Percentiles rank a stretch among this genome's conserved stretches.
Conservation (phyloP, 805 yeast genomes). For the Schwanniomyces yamadae region DNA sequence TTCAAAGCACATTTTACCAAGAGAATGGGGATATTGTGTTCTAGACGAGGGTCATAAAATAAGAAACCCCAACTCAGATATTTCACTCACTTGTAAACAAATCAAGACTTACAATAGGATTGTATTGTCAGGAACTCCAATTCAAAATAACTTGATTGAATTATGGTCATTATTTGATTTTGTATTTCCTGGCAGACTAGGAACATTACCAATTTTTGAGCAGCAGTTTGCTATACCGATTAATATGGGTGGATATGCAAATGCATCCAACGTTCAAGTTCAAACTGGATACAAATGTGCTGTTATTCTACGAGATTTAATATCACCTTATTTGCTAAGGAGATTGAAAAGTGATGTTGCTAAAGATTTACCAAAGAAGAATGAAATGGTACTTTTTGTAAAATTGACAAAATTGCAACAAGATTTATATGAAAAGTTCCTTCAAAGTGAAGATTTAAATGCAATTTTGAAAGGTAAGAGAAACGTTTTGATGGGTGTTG, state of each 20-base stretch:
- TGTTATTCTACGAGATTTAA: conserved; percentile 79
- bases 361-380: conserved; percentile 86
- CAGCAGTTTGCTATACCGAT: conserved; percentile 90
- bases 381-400: conserved; percentile 92
- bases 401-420: conserved; percentile 76
- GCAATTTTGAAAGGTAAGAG: conserved; percentile 74
- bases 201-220: conserved; percentile 93
- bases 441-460: conserved; percentile 71
- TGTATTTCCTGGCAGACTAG: conserved; percentile 90
- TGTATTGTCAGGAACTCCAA: conserved; percentile 93
- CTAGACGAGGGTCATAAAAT: conserved; percentile 97
- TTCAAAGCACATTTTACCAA: conserved; percentile 58
- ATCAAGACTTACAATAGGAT: conserved; percentile 81
- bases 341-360: conserved; percentile 94
- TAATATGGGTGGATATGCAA: conserved; percentile 96
- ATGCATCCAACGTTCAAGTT: conserved; percentile 92
- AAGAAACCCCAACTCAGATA: conserved; percentile 88
- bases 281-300: conserved; percentile 97
- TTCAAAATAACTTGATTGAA: conserved; percentile 89
- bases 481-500: conserved; percentile 86
- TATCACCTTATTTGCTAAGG: conserved; percentile 84
- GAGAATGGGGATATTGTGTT: conserved; percentile 85
- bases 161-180: conserved; percentile 95
- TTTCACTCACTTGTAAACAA: conserved; percentile 82
- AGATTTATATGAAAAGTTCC: conserved; percentile 67